phyloP scores from a whole-genome alignment of 352 stramenopile species.

The Phytophthora niederhauseri region DNA sequence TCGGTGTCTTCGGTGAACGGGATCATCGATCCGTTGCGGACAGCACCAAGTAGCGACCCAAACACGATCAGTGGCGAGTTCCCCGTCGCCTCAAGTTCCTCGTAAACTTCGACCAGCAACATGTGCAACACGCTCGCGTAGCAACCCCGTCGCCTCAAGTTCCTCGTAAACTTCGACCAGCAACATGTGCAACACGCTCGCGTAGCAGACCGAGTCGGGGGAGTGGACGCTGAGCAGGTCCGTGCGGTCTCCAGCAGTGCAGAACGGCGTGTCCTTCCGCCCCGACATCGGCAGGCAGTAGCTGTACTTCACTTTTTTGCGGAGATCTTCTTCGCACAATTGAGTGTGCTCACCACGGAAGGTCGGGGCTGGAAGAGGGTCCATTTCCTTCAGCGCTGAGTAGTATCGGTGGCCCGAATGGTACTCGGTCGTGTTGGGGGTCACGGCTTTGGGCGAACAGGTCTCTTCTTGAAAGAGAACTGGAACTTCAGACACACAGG shows the following conservation, averaged over 20 bases:
- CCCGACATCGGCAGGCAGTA: conserved; percentile 62
- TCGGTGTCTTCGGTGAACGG: conserved; percentile 63
- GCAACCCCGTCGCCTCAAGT: conserved; percentile 26
- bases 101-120: conserved; percentile 59
- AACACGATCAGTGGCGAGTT: conserved; percentile 43
- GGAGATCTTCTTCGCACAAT: conserved; percentile 27
- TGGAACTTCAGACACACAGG: conserved; percentile 1
- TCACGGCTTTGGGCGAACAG: conserved; percentile 11
- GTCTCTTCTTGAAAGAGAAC: conserved; percentile 12
- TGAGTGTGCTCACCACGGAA: conserved; percentile 26
- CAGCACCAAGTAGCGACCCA: conserved; percentile 54
- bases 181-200: conserved; percentile 58
- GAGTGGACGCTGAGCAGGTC: conserved; percentile 41
- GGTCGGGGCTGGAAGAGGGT: conserved; percentile 10
- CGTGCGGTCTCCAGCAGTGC: conserved; percentile 44
- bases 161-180: conserved; percentile 61
- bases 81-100: conserved; percentile 36
- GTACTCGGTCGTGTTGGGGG: conserved; percentile 14
- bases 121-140: conserved; percentile 60
- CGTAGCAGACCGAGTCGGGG: conserved; percentile 46
- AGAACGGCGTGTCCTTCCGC: conserved; percentile 53
- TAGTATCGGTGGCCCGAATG: conserved; percentile 33
- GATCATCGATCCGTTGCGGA: conserved; percentile 55
- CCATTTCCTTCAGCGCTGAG: conserved; percentile 17
- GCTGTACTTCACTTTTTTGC: neutral